phyloP scores from a whole-genome alignment of 2,329 filamentous ascomycete genomes.

The Thelonectria discophora region DNA sequence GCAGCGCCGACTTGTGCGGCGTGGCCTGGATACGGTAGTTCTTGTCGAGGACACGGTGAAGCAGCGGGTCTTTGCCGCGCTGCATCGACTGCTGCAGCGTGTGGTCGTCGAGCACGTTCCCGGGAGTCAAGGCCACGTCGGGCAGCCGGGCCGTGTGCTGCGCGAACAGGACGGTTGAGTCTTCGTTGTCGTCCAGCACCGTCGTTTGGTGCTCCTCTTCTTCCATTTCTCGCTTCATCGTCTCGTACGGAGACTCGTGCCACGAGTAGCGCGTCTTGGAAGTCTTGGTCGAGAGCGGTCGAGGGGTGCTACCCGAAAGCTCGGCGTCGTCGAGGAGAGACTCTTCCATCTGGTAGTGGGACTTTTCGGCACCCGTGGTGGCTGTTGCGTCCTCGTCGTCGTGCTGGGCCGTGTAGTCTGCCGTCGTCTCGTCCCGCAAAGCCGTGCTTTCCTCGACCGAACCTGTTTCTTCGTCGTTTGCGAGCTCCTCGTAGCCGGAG shows the following conservation, averaged over 20 bases:
- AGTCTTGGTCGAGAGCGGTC: slow-evolving; percentile 62
- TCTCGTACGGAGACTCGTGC: slow-evolving; percentile 80
- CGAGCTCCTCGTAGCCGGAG: slow-evolving; percentile 89
- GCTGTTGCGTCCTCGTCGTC: slow-evolving; percentile 51
- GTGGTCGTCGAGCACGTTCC: slow-evolving; percentile 53
- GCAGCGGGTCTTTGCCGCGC: slow-evolving; percentile 73
- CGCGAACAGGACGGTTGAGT: slow-evolving; percentile 60
- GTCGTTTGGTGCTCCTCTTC: slow-evolving; percentile 52
- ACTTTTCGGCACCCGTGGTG: slow-evolving; percentile 47
- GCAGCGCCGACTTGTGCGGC: slow-evolving; percentile 69
- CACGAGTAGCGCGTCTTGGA: slow-evolving; percentile 65
- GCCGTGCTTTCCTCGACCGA: slow-evolving; percentile 62
- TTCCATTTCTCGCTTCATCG: slow-evolving; percentile 72
- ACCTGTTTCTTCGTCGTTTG: slow-evolving; percentile 69
- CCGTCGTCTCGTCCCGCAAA: slow-evolving; percentile 64
- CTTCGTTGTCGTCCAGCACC: slow-evolving; percentile 51
- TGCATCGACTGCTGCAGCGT: slow-evolving; percentile 48
- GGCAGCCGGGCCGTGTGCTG: slow-evolving; percentile 65
- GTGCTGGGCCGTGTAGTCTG: slow-evolving; percentile 56
- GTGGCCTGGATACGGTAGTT: slow-evolving; percentile 95
- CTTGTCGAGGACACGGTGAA: slow-evolving; percentile 94
- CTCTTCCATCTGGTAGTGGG: slow-evolving; percentile 60
- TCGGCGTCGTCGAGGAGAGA: slow-evolving; percentile 73
- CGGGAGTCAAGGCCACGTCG: slow-evolving; percentile 71
- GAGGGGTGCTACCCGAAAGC: slow-evolving; percentile 74